Base-by-base conservation (phyloP, 2,329 filamentous ascomycete genomes). In the Coniochaeta pulveracea region DNA sequence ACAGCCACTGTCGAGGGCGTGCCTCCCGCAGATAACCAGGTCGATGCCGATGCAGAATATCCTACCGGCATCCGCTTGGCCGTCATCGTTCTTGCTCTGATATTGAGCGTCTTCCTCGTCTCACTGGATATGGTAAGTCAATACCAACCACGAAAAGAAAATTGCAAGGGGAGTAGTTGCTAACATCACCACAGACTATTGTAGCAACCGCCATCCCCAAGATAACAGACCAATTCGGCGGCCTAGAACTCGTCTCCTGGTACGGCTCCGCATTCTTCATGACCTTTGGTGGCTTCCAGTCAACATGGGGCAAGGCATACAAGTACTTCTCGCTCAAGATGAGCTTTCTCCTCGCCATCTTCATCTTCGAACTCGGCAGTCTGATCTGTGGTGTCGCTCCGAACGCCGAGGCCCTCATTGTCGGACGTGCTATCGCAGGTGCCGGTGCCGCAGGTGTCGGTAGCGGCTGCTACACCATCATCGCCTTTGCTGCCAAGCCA, bases 381-480 rank as follows among this genome's bases (percentile, higher is more conserved):
- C 21, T 33, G 21, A 14, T 25, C 10, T 33, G 30, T 22, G 30
- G 19, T 16, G 30, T 33, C 3, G 30, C 30, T 6, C 30, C 30
- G 4, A 15, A 15, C 3, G 10, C 30, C 3, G 15, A 18, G 10
- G 30, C 19, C 21, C 30, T 33, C 14, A 33, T 33, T 10, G 30
- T 33, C 5, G 30, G 30, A 10, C 19, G 30, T 11, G 30, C 19
- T 22, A 33, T 33, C 15, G 22, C 30, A 5, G 30, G 30, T 11
- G 19, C 25, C 4, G 30, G 19, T 15, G 30, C 16, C 12, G 19
- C 30, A 10, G 30, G 30, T 5, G 19, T 19, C 59, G 30, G 30
- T n/a, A 33, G 19, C 16, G 30, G 30, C 22, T 23, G 19, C 30
- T 33, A 33, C 14, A 33, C 30, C 8, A 33, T 33, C 12, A 33